A percentile compares a stretch with the other conserved stretches of the same genome.
Evolutionary conservation across 2,329 filamentous ascomycete genomes (phyloP).

Genomic region (Beauveria caledonica): DNA sequence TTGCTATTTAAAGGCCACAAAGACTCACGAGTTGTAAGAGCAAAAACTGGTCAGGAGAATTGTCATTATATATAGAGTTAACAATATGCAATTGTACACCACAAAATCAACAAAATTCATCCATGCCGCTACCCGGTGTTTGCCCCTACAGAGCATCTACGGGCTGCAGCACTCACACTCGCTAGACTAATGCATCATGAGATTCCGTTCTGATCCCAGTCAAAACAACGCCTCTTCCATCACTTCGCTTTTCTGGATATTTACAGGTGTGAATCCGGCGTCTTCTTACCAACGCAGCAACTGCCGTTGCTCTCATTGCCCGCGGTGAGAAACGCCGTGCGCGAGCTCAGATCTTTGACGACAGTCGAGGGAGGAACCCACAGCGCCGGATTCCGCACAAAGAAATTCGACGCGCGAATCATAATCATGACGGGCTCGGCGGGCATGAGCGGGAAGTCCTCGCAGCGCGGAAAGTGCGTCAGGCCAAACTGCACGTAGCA

Average conservation of each 20-base stretch:
- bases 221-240: not conserved
- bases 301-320: not conserved
- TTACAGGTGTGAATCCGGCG: constrained; percentile 15
- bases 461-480: constrained; percentile 53
- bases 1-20: no score
- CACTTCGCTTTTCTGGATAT: not conserved
- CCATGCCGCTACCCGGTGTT: not conserved
- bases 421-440: constrained; percentile 45
- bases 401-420: constrained; percentile 45
- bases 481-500: constrained; percentile 45
- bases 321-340: constrained; percentile 13
- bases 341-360: constrained; percentile 23
- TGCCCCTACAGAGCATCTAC: not conserved
- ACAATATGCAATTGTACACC: not conserved
- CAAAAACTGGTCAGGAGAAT: not conserved
- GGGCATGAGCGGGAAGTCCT: constrained; percentile 64
- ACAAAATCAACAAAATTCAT: not conserved
- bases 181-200: constrained; percentile 1
- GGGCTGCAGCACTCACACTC: not conserved
- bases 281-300: constrained; percentile 11
- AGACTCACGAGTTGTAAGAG: no score
- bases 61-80: not conserved
- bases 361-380: constrained; percentile 38
- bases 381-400: constrained; percentile 41
- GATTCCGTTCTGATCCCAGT: not conserved